phyloP scores from a whole-genome alignment of 805 yeast species.

The Yarrowia sp. region DNA sequence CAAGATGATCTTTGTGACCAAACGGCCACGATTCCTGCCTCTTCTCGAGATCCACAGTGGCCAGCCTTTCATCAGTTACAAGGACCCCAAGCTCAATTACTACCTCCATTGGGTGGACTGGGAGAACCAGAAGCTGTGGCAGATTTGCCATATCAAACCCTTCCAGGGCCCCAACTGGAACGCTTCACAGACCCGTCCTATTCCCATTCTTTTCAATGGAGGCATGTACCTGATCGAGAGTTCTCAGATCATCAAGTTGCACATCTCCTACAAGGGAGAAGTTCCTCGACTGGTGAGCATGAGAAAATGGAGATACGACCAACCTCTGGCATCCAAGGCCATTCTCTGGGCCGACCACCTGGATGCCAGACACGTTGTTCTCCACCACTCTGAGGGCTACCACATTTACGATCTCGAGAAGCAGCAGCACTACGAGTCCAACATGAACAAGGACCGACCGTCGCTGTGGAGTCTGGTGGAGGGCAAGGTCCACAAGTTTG shows the following conservation, averaged over 20 bases:
- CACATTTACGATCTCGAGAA: constrained; percentile 18
- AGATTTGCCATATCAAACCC: constrained; percentile 1
- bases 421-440: constrained; percentile 4
- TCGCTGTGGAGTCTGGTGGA: constrained; percentile 28
- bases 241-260: background rate
- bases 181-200: constrained; percentile 23
- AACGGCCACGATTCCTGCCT: background rate
- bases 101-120: constrained; percentile 20
- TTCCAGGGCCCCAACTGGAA: constrained; percentile 2
- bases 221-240: constrained; percentile 27
- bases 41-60: constrained; percentile 18
- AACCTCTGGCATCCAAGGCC: constrained; percentile 14
- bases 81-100: constrained; percentile 1
- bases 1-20: constrained; percentile 1
- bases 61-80: constrained; percentile 10
- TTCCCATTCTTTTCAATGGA: constrained; percentile 27
- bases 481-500: constrained; percentile 8
- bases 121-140: constrained; percentile 15
- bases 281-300: background rate
- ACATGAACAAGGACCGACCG: background rate
- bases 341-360: constrained; percentile 25
- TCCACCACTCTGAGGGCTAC: constrained; percentile 13
- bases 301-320: constrained; percentile 6
- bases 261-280: background rate
- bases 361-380: constrained; percentile 19